phyloP scores from a whole-genome alignment of 2,329 filamentous ascomycete species.

The Mariannaea sp. region DNA sequence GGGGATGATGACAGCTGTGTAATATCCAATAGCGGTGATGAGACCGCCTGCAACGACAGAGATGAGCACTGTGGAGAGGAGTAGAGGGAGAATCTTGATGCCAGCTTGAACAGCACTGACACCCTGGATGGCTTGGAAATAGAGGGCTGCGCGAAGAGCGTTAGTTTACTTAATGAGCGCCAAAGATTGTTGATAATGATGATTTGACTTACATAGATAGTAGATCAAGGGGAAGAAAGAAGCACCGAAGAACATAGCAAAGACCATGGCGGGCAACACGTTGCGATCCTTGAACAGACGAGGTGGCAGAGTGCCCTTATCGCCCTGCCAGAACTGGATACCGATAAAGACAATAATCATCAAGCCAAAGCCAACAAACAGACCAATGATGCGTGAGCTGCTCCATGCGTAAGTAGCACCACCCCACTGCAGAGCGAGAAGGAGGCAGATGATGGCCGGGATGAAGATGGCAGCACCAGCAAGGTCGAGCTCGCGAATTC shows the following conservation, averaged over 20 bases:
- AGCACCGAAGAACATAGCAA: conserved; percentile 55
- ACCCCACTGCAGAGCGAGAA: conserved; percentile 63
- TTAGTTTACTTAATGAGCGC: too few relatives aligned
- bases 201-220: conserved; percentile 56
- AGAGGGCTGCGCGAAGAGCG: conserved; percentile 45
- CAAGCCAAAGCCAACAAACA: conserved; percentile 55
- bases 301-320: conserved; percentile 52
- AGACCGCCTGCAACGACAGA: conserved; percentile 51
- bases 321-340: conserved; percentile 50
- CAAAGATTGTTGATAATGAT: too few relatives aligned
- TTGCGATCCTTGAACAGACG: conserved; percentile 52
- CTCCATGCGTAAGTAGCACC: conserved; percentile 58
- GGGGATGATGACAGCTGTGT: conserved; percentile 47
- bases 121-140: conserved; percentile 60
- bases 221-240: conserved; percentile 59
- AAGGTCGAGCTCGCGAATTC: conserved; percentile 55
- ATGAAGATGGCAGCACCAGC: conserved; percentile 56
- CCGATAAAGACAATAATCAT: conserved; percentile 54
- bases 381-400: conserved; percentile 53
- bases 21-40: conserved; percentile 51
- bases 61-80: conserved; percentile 55
- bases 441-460: conserved; percentile 56
- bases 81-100: conserved; percentile 58
- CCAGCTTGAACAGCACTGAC: conserved; percentile 58
- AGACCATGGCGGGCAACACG: conserved; percentile 48